A percentile compares a stretch with the other conserved stretches of the same genome.
Evolutionary conservation across 2,329 filamentous ascomycete species (phyloP).

Genomic region (Scleromitrula shiraiana): DNA sequence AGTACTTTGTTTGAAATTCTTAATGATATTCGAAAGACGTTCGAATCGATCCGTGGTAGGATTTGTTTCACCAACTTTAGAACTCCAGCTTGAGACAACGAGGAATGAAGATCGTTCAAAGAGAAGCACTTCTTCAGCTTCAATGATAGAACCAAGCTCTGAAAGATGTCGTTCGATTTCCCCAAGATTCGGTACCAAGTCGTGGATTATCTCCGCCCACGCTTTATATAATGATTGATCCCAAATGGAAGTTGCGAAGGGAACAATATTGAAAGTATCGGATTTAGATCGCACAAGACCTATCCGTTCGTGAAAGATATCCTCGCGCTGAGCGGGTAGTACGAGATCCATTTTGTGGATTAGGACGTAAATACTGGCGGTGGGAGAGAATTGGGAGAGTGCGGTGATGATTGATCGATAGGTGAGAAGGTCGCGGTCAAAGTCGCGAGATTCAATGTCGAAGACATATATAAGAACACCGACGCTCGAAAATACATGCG

Average conservation of each 20-base stretch:
- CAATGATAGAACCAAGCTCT: conserved; percentile 74
- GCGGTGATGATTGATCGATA: conserved; percentile 88
- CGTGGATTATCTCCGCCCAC: conserved; percentile 97
- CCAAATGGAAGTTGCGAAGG: conserved; percentile 96
- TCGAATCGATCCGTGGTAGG: conserved; percentile 91
- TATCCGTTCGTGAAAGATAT: conserved; percentile 78
- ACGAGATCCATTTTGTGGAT: conserved; percentile 99
- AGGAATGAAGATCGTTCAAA: conserved; percentile 96
- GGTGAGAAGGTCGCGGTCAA: conserved; percentile 84
- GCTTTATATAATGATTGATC: conserved; percentile 97
- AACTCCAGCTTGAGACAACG: conserved; percentile 87
- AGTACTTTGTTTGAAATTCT: conserved; percentile 88
- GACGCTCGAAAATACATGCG: conserved; percentile 94
- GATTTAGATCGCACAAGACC: conserved; percentile 70
- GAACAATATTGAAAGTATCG: conserved; percentile 66
- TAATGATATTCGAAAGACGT: conserved; percentile 93
- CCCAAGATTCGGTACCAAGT: conserved; percentile 86
- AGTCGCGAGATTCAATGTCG: conserved; percentile 93
- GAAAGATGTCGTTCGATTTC: conserved; percentile 82
- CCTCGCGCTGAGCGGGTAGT: conserved; percentile 66
- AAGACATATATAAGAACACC: conserved; percentile 99
- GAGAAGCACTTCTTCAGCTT: conserved; percentile 86
- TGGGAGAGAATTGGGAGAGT: conserved; percentile 72
- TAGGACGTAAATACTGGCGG: conserved; percentile 83
- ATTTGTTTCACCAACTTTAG: conserved; percentile 65